Evolutionary conservation across 108 stramenopile species (phyloP).

Genomic region (Discostella stelligeroides): DNA sequence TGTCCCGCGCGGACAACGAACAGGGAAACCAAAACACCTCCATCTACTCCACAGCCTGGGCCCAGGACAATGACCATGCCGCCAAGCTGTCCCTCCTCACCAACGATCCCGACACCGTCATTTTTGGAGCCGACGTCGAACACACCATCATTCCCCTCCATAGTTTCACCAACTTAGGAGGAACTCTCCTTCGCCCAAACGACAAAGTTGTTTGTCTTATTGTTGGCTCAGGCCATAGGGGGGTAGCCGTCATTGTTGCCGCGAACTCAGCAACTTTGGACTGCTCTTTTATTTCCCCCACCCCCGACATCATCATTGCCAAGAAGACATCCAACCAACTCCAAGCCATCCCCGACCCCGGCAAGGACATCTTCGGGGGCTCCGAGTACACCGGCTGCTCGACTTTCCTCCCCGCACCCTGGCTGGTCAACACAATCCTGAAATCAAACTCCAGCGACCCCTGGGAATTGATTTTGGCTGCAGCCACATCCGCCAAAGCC

Average conservation of each 20-base stretch:
- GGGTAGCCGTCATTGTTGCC: not conserved
- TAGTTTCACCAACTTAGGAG: slow-evolving; percentile 1
- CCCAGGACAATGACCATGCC: not conserved
- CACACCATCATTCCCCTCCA: not conserved
- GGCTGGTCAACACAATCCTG: not conserved
- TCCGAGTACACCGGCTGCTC: not conserved
- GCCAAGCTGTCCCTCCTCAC: not conserved
- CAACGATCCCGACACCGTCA: not conserved
- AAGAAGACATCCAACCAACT: not conserved
- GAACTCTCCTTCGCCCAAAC: not conserved
- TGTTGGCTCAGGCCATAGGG: not conserved
- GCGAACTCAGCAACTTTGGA: not conserved
- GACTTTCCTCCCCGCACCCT: slow-evolving; percentile 1
- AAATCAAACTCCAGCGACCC: not conserved
- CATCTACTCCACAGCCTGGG: not conserved
- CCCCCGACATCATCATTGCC: not conserved
- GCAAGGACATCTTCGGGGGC: not conserved
- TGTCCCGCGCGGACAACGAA: not conserved
- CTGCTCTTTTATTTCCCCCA: not conserved
- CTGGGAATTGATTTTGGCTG: not conserved
- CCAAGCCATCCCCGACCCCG: not conserved
- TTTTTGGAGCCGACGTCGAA: not conserved
- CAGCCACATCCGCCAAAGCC: not conserved
- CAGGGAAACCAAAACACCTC: not conserved
- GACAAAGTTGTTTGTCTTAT: not conserved